Evolutionary conservation across 768 basidiomycete genomes (phyloP).

Genomic region (Gyrodon lividus): DNA sequence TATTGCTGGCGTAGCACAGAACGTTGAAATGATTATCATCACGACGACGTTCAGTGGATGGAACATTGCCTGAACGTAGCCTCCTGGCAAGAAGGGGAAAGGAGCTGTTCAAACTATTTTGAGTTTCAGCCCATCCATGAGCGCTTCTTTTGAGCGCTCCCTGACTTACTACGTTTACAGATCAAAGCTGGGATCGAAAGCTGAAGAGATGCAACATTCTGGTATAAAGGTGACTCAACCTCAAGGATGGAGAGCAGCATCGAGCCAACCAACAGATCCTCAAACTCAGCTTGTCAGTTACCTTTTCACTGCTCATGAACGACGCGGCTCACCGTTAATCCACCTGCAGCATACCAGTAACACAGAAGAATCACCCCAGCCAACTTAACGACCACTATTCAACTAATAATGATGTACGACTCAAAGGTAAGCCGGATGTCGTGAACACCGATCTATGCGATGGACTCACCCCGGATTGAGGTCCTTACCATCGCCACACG

Average conservation of each 20-base stretch:
- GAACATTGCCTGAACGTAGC: too few species aligned
- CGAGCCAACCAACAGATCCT: conserved; percentile 1
- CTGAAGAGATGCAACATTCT: neutral
- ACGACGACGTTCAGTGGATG: too few species aligned
- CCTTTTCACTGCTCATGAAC: neutral
- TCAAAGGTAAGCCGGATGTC: conserved; percentile 4
- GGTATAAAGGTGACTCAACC: conserved; percentile 13
- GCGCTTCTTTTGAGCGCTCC: too few species aligned
- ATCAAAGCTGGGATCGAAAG: neutral
- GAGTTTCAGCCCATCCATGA: too few species aligned
- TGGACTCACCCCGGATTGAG: conserved; percentile 10
- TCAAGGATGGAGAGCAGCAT: neutral
- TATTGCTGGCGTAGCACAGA: too few species aligned
- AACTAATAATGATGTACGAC: conserved; percentile 7
- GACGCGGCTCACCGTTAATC: neutral
- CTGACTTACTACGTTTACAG: neutral
- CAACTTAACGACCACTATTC: neutral
- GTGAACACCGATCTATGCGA: neutral
- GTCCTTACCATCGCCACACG: neutral
- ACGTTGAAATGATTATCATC: too few species aligned
- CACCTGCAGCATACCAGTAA: conserved; percentile 2
- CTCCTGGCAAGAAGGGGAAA: too few species aligned
- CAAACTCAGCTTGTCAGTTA: conserved; percentile 13
- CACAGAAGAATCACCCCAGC: neutral
- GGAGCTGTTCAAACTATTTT: too few species aligned